phyloP scores from a whole-genome alignment of 1,284 basidiomycete genomes.

The Porodaedalea pini region DNA sequence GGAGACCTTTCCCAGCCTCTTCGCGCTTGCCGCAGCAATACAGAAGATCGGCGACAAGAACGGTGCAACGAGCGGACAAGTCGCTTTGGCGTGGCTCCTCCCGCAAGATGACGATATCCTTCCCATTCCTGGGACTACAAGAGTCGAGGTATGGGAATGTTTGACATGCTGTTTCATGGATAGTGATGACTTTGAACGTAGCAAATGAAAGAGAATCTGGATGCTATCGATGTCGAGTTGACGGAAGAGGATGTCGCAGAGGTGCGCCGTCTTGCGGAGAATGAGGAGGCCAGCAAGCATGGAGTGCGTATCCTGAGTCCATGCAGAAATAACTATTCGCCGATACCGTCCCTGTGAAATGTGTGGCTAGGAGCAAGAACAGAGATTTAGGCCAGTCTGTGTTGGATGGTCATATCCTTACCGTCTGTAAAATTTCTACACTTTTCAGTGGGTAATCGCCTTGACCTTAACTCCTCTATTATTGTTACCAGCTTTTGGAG shows the following conservation, averaged over 20 bases:
- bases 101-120: conserved; percentile 51
- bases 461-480: no score
- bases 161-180: background rate
- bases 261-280: conserved; percentile 35
- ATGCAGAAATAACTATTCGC: conserved; percentile 13
- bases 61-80: conserved; percentile 49
- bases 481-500: no score
- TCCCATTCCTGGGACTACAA: conserved; percentile 51
- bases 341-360: no score
- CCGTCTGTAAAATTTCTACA: no score
- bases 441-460: no score
- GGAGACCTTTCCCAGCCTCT: conserved; percentile 58
- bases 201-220: conserved; percentile 43
- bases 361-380: no score
- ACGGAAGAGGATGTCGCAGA: conserved; percentile 35
- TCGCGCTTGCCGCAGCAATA: conserved; percentile 48
- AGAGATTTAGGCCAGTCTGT: no score
- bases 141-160: conserved; percentile 33
- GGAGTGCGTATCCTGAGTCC: conserved; percentile 17
- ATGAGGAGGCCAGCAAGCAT: conserved; percentile 26
- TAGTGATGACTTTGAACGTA: conserved; percentile 21
- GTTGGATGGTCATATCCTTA: no score
- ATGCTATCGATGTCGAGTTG: conserved; percentile 35
- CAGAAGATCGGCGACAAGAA: conserved; percentile 42
- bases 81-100: conserved; percentile 59